Percentiles rank a stretch among this genome's conserved stretches.
Evolutionary conservation across 2,329 filamentous ascomycete species (phyloP).

Genomic region (Capronia epimyces): DNA sequence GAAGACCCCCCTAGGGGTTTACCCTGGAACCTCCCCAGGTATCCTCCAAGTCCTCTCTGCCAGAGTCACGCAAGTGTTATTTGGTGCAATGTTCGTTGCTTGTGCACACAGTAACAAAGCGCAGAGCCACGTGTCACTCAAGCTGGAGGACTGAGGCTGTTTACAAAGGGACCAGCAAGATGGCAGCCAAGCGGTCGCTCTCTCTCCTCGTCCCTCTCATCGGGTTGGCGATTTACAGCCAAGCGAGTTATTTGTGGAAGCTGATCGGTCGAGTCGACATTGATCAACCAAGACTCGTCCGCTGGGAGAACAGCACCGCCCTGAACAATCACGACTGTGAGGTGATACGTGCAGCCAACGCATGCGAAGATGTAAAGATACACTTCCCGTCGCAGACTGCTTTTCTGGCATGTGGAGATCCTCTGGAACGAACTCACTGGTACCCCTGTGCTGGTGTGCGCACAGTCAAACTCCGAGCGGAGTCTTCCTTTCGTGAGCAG

Average conservation of each 20-base stretch:
- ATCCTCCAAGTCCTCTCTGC: too few relatives aligned
- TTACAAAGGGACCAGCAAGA: neutral
- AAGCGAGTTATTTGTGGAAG: conserved; percentile 6
- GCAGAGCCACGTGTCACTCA: too few relatives aligned
- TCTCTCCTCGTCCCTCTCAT: conserved; percentile 11
- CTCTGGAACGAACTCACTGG: conserved; percentile 19
- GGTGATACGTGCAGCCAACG: conserved; percentile 14
- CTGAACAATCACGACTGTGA: conserved; percentile 19
- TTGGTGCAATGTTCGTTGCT: too few relatives aligned
- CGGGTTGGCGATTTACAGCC: conserved; percentile 12
- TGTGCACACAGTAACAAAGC: too few relatives aligned
- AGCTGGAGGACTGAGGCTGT: neutral
- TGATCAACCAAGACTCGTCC: conserved; percentile 17
- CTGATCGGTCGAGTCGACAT: conserved; percentile 15
- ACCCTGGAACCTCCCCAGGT: too few relatives aligned
- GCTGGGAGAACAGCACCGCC: conserved; percentile 18
- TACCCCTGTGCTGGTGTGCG: conserved; percentile 22
- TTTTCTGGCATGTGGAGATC: conserved; percentile 21
- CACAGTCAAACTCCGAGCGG: conserved; percentile 7
- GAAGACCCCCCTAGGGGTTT: too few relatives aligned
- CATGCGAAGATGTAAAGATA: conserved; percentile 25
- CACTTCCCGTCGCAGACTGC: conserved; percentile 20
- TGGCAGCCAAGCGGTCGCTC: conserved; percentile 4
- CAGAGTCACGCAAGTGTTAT: too few relatives aligned
- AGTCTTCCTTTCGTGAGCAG: conserved; percentile 20